Evolutionary conservation across 352 stramenopile genomes (phyloP).

Genomic region (Phytopythium mirpurense): DNA sequence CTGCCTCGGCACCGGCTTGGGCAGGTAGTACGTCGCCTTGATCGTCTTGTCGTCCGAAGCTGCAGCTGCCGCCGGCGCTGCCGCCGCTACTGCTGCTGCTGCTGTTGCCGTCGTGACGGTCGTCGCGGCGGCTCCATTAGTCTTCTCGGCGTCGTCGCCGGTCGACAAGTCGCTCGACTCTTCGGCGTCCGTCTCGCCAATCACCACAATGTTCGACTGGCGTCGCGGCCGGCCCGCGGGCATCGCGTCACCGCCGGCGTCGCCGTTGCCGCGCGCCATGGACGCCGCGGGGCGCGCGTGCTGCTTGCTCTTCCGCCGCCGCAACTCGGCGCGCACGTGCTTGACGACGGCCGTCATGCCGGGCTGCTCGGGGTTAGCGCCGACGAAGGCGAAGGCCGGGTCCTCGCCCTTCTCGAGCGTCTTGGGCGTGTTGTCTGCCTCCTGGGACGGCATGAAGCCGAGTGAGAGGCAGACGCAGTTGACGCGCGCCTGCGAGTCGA

Average conservation of each 20-base stretch:
- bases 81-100: slow-evolving; percentile 1
- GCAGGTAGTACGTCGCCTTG: slow-evolving; percentile 79
- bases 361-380: slow-evolving; percentile 63
- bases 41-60: slow-evolving; percentile 31
- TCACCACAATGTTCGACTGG: slow-evolving; percentile 85
- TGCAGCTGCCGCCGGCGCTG: neutral
- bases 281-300: slow-evolving; percentile 11
- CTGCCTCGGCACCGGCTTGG: slow-evolving; percentile 56
- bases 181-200: slow-evolving; percentile 78
- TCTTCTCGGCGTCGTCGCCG: slow-evolving; percentile 45
- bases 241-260: slow-evolving; percentile 14
- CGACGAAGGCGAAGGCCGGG: slow-evolving; percentile 76
- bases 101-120: slow-evolving; percentile 1
- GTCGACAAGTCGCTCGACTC: slow-evolving; percentile 69
- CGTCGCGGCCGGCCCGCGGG: slow-evolving; percentile 27
- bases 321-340: slow-evolving; percentile 61
- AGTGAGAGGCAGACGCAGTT: slow-evolving; percentile 85
- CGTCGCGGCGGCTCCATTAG: slow-evolving; percentile 8
- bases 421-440: slow-evolving; percentile 60
- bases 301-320: slow-evolving; percentile 30
- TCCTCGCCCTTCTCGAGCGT: slow-evolving; percentile 81
- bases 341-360: slow-evolving; percentile 87
- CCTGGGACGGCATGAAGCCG: slow-evolving; percentile 65
- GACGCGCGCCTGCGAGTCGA: slow-evolving; percentile 81
- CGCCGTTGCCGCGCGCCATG: slow-evolving; percentile 2